These are phyloP conservation scores for Detonula confervacea DNA, from an alignment of 352 stramenopile genomes.

Conservation along the genomic window DNA sequence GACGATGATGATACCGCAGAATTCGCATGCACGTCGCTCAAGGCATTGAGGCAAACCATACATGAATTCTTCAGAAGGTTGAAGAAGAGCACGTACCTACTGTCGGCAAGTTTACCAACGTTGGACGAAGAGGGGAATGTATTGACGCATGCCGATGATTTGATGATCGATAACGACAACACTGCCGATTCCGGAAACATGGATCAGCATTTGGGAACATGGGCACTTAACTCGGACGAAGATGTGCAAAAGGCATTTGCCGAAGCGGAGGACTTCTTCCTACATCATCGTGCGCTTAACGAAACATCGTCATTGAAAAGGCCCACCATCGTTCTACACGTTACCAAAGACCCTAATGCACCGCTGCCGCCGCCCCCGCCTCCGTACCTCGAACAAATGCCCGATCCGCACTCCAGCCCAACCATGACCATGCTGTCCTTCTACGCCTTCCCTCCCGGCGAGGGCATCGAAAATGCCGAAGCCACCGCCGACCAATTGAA, in stretches of 20 bases:
- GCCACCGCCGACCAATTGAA: conserved; percentile 63
- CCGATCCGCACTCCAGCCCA: conserved; percentile 61
- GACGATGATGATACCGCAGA: conserved; percentile 12
- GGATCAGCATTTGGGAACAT: conserved; percentile 38
- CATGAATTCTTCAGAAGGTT: conserved; percentile 79
- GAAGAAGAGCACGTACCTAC: conserved; percentile 75
- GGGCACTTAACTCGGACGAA: conserved; percentile 63
- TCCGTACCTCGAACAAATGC: conserved; percentile 70
- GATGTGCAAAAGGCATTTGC: conserved; percentile 75
- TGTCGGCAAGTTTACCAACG: conserved; percentile 68
- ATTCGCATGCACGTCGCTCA: conserved; percentile 57
- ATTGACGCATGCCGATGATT: conserved; percentile 33
- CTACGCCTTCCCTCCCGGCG: conserved; percentile 76
- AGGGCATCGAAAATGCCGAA: conserved; percentile 72
- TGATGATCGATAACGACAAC: conserved; percentile 20
- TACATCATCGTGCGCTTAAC: conserved; percentile 31
- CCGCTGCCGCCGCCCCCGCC: conserved; percentile 63
- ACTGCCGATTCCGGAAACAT: background rate
- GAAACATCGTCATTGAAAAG: conserved; percentile 58
- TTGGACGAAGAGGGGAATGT: conserved; percentile 69
- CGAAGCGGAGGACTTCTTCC: conserved; percentile 71
- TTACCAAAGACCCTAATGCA: conserved; percentile 81
- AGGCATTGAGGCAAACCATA: conserved; percentile 70
- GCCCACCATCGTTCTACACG: conserved; percentile 74
- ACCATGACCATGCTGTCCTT: conserved; percentile 86